phyloP scores from a whole-genome alignment of 345 rosid species.

The Euphorbia pulcherrima region DNA sequence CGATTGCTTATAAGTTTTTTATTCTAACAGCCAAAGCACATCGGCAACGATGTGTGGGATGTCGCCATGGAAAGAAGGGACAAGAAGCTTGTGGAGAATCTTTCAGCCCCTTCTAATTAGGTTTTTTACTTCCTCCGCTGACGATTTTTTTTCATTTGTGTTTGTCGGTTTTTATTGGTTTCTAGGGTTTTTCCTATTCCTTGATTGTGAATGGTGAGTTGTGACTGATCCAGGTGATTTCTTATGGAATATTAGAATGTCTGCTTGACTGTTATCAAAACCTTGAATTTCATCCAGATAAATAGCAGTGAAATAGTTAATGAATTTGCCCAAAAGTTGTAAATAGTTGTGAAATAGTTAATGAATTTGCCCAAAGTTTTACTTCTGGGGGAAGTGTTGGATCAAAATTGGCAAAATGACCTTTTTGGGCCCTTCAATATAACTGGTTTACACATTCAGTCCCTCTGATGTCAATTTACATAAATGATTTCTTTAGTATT shows the following conservation, averaged over 20 bases:
- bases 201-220: not conserved
- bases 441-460: too few species aligned
- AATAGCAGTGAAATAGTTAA: not conserved
- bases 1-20: not conserved
- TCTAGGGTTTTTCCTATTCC: not conserved
- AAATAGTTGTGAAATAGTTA: not conserved
- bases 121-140: slow-evolving; percentile 5
- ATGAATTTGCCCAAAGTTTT: not conserved
- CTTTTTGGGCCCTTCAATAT: too few species aligned
- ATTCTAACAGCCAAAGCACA: slow-evolving; percentile 70
- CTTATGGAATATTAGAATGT: not conserved
- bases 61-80: slow-evolving; percentile 96
- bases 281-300: not conserved
- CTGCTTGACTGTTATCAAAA: not conserved
- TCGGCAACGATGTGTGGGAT: slow-evolving; percentile 90
- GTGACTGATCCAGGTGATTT: not conserved
- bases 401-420: too few species aligned
- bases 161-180: not conserved
- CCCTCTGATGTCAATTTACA: too few species aligned
- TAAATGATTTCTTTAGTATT: too few species aligned
- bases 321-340: not conserved
- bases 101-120: slow-evolving; percentile 39
- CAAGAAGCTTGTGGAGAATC: slow-evolving; percentile 66
- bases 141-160: not conserved
- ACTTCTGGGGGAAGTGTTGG: not conserved